Percentiles rank a stretch among this genome's conserved stretches.
These are phyloP conservation scores for Rheum nobile DNA, from an alignment of 148 eudicot genomes.

Conservation along the genomic window DNA sequence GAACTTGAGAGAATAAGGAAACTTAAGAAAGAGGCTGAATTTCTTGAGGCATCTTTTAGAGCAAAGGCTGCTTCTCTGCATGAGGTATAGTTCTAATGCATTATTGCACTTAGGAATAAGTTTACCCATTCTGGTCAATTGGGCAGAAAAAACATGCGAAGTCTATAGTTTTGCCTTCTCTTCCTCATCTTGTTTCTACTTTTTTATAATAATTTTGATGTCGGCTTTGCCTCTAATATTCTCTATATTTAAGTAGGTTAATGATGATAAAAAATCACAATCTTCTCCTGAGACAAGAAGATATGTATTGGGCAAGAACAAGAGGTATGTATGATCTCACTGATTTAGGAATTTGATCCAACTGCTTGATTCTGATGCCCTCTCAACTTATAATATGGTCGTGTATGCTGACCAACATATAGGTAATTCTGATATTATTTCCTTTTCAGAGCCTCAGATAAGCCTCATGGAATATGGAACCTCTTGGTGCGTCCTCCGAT, in stretches of 20 bases:
- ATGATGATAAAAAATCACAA: conserved; percentile 4
- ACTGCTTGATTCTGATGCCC: neutral
- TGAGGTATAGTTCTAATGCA: conserved; percentile 36
- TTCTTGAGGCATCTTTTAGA: conserved; percentile 95
- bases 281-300: conserved; percentile 8
- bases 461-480: conserved; percentile 60
- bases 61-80: conserved; percentile 91
- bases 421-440: neutral
- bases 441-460: conserved; percentile 23
- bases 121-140: neutral
- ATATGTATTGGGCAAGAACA: conserved; percentile 17
- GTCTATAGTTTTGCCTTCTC: neutral
- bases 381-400: conserved; percentile 5
- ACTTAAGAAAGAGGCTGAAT: conserved; percentile 98
- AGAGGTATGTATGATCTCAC: conserved; percentile 30
- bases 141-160: neutral
- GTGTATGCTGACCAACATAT: neutral
- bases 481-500: conserved; percentile 32
- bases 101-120: neutral
- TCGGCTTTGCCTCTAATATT: neutral
- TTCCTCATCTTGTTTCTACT: neutral
- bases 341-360: conserved; percentile 40
- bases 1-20: conserved; percentile 90
- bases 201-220: neutral
- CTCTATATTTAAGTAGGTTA: conserved; percentile 5